Evolutionary conservation across 176 grass and related monocot species (phyloP).

Genomic region (Carex cristatella): DNA sequence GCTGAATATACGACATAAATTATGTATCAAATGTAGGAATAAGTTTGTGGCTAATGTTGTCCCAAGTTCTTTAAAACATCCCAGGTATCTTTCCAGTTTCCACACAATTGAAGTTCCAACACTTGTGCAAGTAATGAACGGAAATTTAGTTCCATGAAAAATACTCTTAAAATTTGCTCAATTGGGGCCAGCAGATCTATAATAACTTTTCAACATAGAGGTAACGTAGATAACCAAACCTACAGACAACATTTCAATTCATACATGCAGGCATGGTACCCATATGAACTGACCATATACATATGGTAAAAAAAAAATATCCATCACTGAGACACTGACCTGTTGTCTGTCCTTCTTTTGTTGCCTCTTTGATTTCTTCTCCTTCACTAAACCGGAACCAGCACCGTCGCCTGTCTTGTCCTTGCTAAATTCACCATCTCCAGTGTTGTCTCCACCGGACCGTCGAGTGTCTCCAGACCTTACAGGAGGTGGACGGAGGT

Average conservation of each 20-base stretch:
- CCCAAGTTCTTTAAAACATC: neutral
- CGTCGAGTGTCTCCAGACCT: conserved; percentile 26
- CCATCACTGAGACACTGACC: conserved; percentile 25
- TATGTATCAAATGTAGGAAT: neutral
- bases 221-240: neutral
- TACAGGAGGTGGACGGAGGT: conserved; percentile 60
- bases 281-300: no score
- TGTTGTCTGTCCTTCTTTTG: conserved; percentile 70
- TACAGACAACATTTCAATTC: neutral
- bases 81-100: neutral
- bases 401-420: conserved; percentile 15
- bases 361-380: conserved; percentile 87
- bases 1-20: conserved; percentile 33
- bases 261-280: neutral
- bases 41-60: neutral
- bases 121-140: neutral
- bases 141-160: neutral
- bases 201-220: neutral
- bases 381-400: conserved; percentile 22
- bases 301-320: no score
- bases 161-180: neutral
- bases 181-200: neutral
- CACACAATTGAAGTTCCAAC: neutral
- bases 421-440: conserved; percentile 15
- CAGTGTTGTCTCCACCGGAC: conserved; percentile 30